Evolutionary conservation across 176 grass and related monocot genomes (phyloP).

Genomic region (Leersia perrieri): DNA sequence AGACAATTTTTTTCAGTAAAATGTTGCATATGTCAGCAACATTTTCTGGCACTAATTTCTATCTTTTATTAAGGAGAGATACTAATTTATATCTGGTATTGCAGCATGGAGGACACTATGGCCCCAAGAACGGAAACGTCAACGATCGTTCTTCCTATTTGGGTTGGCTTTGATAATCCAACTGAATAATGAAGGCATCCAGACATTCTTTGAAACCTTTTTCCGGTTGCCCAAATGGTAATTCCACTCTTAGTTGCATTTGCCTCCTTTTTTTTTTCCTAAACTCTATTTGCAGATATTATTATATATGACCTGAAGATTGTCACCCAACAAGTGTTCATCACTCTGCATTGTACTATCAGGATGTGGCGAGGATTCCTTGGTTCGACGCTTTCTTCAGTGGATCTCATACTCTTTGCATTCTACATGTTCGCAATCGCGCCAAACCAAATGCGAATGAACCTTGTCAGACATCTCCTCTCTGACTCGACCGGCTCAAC

Average conservation of each 20-base stretch:
- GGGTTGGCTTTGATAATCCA: slow-evolving; percentile 85
- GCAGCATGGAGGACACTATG: slow-evolving; percentile 89
- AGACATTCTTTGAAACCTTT: slow-evolving; percentile 85
- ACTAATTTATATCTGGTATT: slow-evolving; percentile 29
- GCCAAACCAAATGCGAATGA: slow-evolving; percentile 84
- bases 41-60: neutral
- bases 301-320: neutral
- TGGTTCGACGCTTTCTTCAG: slow-evolving; percentile 80
- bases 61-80: too few relatives aligned
- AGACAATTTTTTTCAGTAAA: neutral
- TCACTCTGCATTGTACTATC: slow-evolving; percentile 23
- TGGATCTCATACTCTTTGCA: slow-evolving; percentile 84
- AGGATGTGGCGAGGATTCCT: slow-evolving; percentile 99
- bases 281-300: neutral
- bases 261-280: neutral
- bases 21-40: neutral
- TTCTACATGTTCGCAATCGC: slow-evolving; percentile 95
- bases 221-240: slow-evolving; percentile 92
- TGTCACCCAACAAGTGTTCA: neutral
- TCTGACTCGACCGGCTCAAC: slow-evolving; percentile 66
- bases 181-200: slow-evolving; percentile 88
- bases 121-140: slow-evolving; percentile 92
- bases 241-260: neutral
- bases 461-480: slow-evolving; percentile 80
- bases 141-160: slow-evolving; percentile 94